These are phyloP conservation scores for Carex scoparia DNA, from an alignment of 176 grass and related monocot species.

Conservation along the genomic window DNA sequence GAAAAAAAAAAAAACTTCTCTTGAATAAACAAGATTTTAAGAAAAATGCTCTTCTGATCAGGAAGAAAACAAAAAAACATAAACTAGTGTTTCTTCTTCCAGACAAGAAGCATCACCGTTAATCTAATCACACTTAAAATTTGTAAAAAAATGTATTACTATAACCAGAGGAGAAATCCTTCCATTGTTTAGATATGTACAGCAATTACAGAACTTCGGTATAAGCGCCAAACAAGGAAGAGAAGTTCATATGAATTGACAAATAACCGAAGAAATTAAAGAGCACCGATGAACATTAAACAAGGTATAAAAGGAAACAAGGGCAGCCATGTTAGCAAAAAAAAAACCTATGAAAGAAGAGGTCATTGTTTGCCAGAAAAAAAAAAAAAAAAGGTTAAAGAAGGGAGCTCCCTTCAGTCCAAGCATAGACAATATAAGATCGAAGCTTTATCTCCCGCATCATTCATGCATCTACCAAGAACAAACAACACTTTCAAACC, in stretches of 20 bases:
- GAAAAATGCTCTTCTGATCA: not conserved
- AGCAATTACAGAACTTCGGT: too few species aligned
- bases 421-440: conserved; percentile 64
- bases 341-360: not conserved
- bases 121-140: not conserved
- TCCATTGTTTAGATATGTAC: too few species aligned
- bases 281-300: not conserved
- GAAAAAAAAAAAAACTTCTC: not conserved
- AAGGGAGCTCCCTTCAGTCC: conserved; percentile 99
- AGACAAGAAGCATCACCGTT: not conserved
- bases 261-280: not conserved
- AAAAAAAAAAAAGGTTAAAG: not conserved
- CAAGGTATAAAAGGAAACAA: conserved; percentile 2
- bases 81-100: too few species aligned
- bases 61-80: not conserved
- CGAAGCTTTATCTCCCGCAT: conserved; percentile 81
- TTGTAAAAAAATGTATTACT: not conserved
- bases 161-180: not conserved
- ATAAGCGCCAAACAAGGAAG: not conserved
- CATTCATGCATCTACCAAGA: conserved; percentile 93
- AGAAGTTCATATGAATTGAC: not conserved
- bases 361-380: not conserved
- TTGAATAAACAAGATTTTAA: not conserved
- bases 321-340: not conserved
- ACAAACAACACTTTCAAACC: conserved; percentile 6